Percentiles rank a stretch among this genome's conserved stretches.
Conservation (phyloP, 495 filamentous ascomycete genomes). For the Lichina pygmaea region DNA sequence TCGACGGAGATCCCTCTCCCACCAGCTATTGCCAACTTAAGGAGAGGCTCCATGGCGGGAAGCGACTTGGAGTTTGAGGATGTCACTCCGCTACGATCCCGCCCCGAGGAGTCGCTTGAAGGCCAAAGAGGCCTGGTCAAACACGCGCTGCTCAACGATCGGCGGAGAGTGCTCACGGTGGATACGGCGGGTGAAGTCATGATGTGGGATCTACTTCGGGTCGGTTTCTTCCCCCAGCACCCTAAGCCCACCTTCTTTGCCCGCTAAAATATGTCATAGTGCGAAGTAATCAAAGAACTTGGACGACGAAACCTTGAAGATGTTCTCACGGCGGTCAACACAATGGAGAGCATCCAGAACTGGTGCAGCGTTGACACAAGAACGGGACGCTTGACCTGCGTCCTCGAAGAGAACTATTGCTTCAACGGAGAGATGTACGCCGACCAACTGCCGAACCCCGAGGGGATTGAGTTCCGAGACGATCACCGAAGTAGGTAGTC, state of each 20-base stretch:
- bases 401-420: conserved; percentile 82
- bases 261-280: conserved; percentile 19
- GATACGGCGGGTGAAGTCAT: conserved; percentile 94
- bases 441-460: conserved; percentile 50
- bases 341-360: conserved; percentile 61
- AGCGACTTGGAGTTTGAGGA: conserved; percentile 17
- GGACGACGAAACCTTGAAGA: conserved; percentile 86
- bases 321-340: conserved; percentile 70
- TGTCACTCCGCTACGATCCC: conserved; percentile 38
- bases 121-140: conserved; percentile 92
- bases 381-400: conserved; percentile 70
- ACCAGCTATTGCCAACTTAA: neutral
- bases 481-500: conserved; percentile 66
- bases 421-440: conserved; percentile 97
- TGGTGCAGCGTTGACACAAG: conserved; percentile 91
- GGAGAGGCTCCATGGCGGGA: neutral
- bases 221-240: conserved; percentile 11
- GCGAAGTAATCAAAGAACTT: conserved; percentile 59
- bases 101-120: conserved; percentile 69
- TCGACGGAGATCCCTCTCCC: neutral
- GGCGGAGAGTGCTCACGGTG: conserved; percentile 64
- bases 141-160: conserved; percentile 72
- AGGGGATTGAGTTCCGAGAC: conserved; percentile 55
- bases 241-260: neutral
- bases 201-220: conserved; percentile 78